Conservation (phyloP, 345 rosid species). For the Eucalyptus leucophloia region DNA sequence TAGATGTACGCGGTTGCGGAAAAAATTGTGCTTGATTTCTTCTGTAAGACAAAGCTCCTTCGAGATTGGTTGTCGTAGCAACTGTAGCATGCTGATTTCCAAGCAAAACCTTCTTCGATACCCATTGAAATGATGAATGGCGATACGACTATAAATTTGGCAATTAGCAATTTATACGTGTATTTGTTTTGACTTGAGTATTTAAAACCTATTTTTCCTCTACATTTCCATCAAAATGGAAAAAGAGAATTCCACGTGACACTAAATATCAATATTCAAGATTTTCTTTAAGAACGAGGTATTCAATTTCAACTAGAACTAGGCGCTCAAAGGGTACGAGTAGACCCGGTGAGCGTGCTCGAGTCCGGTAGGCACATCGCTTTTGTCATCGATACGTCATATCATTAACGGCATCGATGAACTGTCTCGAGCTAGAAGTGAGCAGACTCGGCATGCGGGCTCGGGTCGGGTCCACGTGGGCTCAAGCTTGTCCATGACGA, state of each 20-base stretch:
- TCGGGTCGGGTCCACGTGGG: neutral
- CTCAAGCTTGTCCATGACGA: no score
- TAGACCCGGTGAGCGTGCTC: neutral
- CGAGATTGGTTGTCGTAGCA: neutral
- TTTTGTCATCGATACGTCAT: neutral
- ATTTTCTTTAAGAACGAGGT: neutral
- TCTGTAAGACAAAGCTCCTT: neutral
- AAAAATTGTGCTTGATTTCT: neutral
- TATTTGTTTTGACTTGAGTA: no score
- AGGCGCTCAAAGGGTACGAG: neutral
- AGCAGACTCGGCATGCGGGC: neutral
- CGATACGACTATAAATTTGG: no score
- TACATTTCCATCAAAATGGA: no score
- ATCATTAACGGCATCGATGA: neutral
- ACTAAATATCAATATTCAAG: neutral
- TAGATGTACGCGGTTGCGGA: neutral
- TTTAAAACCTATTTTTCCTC: no score
- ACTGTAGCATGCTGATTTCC: neutral
- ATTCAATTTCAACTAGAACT: neutral
- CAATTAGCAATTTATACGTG: no score
- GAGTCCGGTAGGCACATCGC: neutral
- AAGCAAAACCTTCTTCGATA: no score
- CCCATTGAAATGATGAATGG: no score
- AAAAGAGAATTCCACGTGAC: neutral
- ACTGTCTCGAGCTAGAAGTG: neutral